Evolutionary conservation across 306 rosid genomes (phyloP), one percentile per base, ranked within the genome.

Genomic region (Senna siamea): DNA sequence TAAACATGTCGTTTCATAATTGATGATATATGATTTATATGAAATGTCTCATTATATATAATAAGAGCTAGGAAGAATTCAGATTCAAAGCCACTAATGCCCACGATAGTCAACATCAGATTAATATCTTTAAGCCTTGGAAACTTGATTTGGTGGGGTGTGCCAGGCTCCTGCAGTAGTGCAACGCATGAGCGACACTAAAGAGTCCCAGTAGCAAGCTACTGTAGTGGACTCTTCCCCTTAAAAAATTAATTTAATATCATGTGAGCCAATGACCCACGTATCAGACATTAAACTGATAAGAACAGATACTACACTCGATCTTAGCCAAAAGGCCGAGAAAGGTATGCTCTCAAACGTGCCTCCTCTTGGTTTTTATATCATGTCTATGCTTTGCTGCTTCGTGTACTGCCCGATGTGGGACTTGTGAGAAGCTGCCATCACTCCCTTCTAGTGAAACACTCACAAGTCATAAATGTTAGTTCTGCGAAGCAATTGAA

Each of bases 301-400:
- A 55, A 23, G 61, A 55, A 55, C 17, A 23, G 9, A 23, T 55
- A 23, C 35, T 11, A 55, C 61, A 55, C 34, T 55, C 22, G 35
- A 55, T 55, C 17, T 51, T 51, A 51, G 56, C 56, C 56, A 18
- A 51, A 51, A 51, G 56, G 56, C 56, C 26, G 26, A 51, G 58
- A 52, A 52, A 52, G 58, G 14, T 19, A 52, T 52, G 57, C n/a
- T n/a, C n/a, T n/a, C n/a, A n/a, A n/a, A n/a, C 0, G 1, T 0
- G 0, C 2, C 3, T 38, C 3, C 1, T 6, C 11, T 38, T 18
- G 50, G 32, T 6, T 32, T 60, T 34, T 60, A 38, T 37, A 38
- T 4, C 9, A 1, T 15, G 5, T 23, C 0, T 5, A 26, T 12
- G 40, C 38, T 11, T 5, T 9, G 9, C 59, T 53, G 59, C 9